Conservation (phyloP, 1,284 basidiomycete genomes). For the Puccinia horiana region DNA sequence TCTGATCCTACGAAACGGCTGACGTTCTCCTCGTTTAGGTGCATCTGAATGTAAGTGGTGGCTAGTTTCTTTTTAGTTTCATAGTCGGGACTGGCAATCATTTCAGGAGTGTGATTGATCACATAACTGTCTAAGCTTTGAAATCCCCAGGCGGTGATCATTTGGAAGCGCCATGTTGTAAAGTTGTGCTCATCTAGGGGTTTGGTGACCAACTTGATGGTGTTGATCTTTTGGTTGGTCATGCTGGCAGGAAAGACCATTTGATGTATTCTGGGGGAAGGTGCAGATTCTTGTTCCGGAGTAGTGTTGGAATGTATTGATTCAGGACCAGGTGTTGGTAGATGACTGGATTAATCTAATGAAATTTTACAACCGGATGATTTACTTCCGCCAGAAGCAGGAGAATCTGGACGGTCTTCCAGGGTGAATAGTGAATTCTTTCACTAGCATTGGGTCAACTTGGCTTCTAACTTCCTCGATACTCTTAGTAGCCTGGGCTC, state of each 20-base stretch:
- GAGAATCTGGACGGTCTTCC: no score
- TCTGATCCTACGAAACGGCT: neutral
- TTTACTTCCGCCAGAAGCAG: no score
- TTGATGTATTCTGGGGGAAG: no score
- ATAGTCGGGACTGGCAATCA: neutral
- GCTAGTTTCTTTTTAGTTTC: neutral
- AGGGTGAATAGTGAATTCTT: neutral
- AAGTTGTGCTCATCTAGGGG: neutral
- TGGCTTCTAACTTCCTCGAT: neutral
- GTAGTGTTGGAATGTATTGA: no score
- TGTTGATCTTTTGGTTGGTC: neutral
- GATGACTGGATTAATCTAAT: no score
- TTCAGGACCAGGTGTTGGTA: no score
- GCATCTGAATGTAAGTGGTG: neutral
- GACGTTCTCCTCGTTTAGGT: neutral
- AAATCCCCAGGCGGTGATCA: neutral
- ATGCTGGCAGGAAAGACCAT: neutral
- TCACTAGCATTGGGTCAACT: neutral
- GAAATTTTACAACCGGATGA: no score
- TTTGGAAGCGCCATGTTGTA: neutral
- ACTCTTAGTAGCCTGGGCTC: slow-evolving; percentile 16
- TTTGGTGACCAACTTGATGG: neutral
- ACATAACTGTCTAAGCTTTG: neutral
- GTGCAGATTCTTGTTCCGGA: neutral
- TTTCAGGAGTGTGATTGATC: neutral